Evolutionary conservation across 305 asterid genomes (phyloP).

Genomic region (Galium porrigens): DNA sequence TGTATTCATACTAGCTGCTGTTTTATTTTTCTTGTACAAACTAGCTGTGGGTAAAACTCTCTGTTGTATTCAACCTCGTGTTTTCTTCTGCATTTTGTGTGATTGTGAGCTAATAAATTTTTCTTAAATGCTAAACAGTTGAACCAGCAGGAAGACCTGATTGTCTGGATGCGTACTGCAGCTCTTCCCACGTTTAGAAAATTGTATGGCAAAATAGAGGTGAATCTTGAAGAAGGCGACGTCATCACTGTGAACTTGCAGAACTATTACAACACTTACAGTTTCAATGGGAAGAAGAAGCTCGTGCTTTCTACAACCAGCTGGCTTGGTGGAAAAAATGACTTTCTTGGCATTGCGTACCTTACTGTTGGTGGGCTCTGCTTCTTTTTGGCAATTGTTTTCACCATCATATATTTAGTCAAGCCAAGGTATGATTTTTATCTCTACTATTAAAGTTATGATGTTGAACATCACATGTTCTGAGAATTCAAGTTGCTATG

Average conservation of each 20-base stretch:
- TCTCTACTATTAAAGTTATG: background rate
- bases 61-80: background rate
- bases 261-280: constrained; percentile 67
- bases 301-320: constrained; percentile 81
- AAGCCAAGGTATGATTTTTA: constrained; percentile 54
- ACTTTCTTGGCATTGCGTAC: constrained; percentile 78
- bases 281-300: constrained; percentile 79
- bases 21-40: background rate
- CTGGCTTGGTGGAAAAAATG: constrained; percentile 88
- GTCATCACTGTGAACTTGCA: constrained; percentile 33
- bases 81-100: background rate
- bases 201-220: constrained; percentile 67
- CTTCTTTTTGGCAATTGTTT: constrained; percentile 58
- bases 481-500: constrained; percentile 5
- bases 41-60: background rate
- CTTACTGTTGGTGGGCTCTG: constrained; percentile 79
- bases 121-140: constrained; percentile 35
- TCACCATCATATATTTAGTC: constrained; percentile 54
- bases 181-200: constrained; percentile 89
- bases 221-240: constrained; percentile 40
- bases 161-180: constrained; percentile 94
- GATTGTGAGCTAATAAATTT: background rate
- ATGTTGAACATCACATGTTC: background rate
- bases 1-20: too few species aligned
- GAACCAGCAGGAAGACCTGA: constrained; percentile 66